Conservation (phyloP, 192 early-diverging fungal genomes). For the Backusella circina region DNA sequence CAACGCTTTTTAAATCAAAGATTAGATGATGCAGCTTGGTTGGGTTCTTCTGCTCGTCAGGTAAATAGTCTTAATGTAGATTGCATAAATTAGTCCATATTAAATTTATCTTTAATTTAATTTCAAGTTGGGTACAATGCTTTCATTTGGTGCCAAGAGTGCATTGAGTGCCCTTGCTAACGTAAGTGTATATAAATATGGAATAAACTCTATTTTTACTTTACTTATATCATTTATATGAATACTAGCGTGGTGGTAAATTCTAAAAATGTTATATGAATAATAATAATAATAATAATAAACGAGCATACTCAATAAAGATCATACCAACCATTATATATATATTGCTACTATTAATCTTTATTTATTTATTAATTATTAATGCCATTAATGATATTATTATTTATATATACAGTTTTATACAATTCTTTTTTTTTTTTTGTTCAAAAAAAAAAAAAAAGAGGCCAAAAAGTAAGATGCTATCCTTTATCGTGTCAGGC, state of each 20-base stretch:
- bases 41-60: constrained; percentile 49
- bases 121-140: constrained; percentile 31
- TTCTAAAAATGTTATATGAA: not conserved
- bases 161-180: constrained; percentile 39
- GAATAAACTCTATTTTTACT: not conserved
- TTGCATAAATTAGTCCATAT: not conserved
- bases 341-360: not conserved
- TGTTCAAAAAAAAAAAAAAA: not conserved
- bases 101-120: not conserved
- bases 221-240: not conserved
- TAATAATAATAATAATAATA: not conserved
- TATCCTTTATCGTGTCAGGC: not conserved
- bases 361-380: not conserved
- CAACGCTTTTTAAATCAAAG: constrained; percentile 77
- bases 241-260: constrained; percentile 5
- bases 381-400: not conserved
- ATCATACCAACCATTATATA: not conserved
- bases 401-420: not conserved
- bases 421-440: not conserved
- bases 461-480: not conserved
- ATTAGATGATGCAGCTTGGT: constrained; percentile 61
- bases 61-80: constrained; percentile 12
- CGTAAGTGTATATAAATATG: constrained; percentile 33
- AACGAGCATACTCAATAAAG: not conserved
- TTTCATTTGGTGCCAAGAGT: constrained; percentile 43